Evolutionary conservation across 1,284 basidiomycete genomes (phyloP), one percentile per base, ranked within the genome.

Genomic region (Cutaneotrichosporon cutaneum): DNA sequence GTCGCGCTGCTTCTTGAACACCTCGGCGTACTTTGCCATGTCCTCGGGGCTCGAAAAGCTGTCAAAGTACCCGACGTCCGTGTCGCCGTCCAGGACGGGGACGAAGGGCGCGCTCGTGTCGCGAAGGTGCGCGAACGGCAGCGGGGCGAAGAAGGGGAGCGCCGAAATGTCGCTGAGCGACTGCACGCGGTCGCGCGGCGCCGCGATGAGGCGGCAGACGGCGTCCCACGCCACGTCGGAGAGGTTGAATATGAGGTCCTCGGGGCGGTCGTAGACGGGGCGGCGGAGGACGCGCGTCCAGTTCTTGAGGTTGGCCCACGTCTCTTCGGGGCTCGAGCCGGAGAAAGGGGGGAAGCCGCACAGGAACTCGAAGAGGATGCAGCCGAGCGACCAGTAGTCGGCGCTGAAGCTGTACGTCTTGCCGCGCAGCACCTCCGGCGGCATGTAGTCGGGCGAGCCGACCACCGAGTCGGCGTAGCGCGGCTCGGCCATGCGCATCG

Each of bases 281-380:
- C 96, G 81, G 22, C 90, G 84, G 4, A 99, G 84, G 3, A 94
- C 92, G 70, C 90, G 90, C 26, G 88, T 86, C 96, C 96, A 99
- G 78, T 97, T 98, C 81, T 98, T 98, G 70, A 99, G 82, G 79
- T 99, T 99, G 22, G 93, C 93, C 94, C 96, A 99, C 0, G 96
- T 99, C 81, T 99, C 96, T 72, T 99, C 95, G 0, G 94, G 90
- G 0, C 90, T 93, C 48, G 89, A 87, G 18, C 96, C 96, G 57
- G 91, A 95, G 82, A 99, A 99, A 0, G 96, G 96, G 11, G 96
- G 96, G 82, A 97, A 99, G 24, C 94, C 94, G 60, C 81, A 82
- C n/a, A 97, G 83, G 81, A 97, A 97, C 81, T 98, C 94, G 81
- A 98, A 99, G 30, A 99, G 82, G 72, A 99, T 99, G 78, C 96